Evolutionary conservation across 129 eudicot genomes (phyloP), one percentile per base, ranked within the genome.

Genomic region (Arctium lappa): DNA sequence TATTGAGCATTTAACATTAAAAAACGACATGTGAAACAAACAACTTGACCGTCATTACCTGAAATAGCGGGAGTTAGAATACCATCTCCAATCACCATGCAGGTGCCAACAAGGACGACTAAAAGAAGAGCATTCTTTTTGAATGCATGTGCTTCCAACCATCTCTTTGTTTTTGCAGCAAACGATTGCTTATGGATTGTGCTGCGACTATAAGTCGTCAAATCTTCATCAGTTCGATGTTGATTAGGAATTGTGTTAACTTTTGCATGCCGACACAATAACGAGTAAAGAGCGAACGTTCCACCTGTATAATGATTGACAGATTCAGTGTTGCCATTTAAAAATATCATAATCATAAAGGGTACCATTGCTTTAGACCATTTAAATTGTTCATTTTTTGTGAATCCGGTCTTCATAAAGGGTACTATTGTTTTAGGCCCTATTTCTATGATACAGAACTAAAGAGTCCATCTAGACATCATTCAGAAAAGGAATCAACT

Each of bases 71-170:
- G 97, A 80, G 97, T 93, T 63, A 93, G 88, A 80, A 93, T 93
- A 34, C 97, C 97, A 76, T 93, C 97, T 22, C 97, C 97, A 70
- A 93, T 89, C 30, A 91, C 92, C 97, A 91, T 93, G 89, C 97
- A 93, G 40, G 97, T 93, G 74, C 95, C 97, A 53, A 91, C 90
- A 66, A 93, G 91, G 42, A 93, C 97, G 62, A 93, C 85, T 27
- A 93, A 50, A 86, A 93, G 97, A 89, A 93, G 97, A 3, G 88
- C 82, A 80, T 83, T 91, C 87, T 82, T 93, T 82, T 89, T 91
- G 79, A 80, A 88, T 30, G 90, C 63, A 77, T 84, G 69, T 74
- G 89, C 91, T 88, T 93, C 97, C 78, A 93, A 83, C 97, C 97
- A 93, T 85, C 81, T 79, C 80, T 89, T 89, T 16, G 96, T 91